Evolutionary conservation across 345 rosid species (phyloP).

Genomic region (Adansonia digitata): DNA sequence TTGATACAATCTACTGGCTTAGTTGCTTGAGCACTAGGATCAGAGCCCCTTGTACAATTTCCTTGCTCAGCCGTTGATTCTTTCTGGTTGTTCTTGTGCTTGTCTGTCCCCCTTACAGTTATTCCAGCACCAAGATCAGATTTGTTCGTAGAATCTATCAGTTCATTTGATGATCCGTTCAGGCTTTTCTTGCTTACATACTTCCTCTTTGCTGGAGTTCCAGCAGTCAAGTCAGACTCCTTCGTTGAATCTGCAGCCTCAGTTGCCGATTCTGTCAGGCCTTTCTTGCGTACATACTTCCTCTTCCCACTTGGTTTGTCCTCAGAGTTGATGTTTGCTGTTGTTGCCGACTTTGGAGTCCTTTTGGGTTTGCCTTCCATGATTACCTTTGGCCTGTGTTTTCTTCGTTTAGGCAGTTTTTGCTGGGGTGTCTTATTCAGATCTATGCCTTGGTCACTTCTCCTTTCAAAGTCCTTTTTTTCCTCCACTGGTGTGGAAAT

Average conservation of each 20-base stretch:
- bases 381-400: slow-evolving; percentile 80
- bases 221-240: not conserved
- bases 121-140: not conserved
- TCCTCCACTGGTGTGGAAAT: slow-evolving; percentile 26
- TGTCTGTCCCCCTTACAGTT: slow-evolving; percentile 32
- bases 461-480: slow-evolving; percentile 27
- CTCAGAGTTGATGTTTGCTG: slow-evolving; percentile 24
- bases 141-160: slow-evolving; percentile 16
- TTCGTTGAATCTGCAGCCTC: slow-evolving; percentile 23
- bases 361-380: slow-evolving; percentile 54
- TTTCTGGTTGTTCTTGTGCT: slow-evolving; percentile 28
- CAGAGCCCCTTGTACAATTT: slow-evolving; percentile 9
- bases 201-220: slow-evolving; percentile 36
- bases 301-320: slow-evolving; percentile 39
- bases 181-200: slow-evolving; percentile 29
- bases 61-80: slow-evolving; percentile 38
- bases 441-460: slow-evolving; percentile 41
- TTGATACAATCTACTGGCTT: slow-evolving; percentile 22
- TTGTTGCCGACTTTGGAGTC: slow-evolving; percentile 37
- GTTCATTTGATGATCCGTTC: slow-evolving; percentile 39
- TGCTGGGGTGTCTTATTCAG: slow-evolving; percentile 67
- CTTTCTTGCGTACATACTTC: slow-evolving; percentile 38
- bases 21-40: slow-evolving; percentile 15
- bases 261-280: slow-evolving; percentile 22
- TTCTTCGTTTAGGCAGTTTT: slow-evolving; percentile 58